Percentiles rank a stretch among this genome's conserved stretches.
phyloP scores from a whole-genome alignment of 73 alveolate species.

The Urostyla sp. region DNA sequence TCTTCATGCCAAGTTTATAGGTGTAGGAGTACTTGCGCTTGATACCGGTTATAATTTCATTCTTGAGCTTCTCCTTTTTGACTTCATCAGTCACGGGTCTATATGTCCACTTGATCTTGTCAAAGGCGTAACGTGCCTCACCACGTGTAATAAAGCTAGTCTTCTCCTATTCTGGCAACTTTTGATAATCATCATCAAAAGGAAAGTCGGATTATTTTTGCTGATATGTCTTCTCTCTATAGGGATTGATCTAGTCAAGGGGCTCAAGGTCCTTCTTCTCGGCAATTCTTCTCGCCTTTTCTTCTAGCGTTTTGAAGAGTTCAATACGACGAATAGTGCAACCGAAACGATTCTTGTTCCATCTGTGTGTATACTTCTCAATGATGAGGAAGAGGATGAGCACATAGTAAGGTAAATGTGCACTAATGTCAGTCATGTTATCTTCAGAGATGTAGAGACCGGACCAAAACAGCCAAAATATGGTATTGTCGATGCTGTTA shows the following conservation, averaged over 20 bases:
- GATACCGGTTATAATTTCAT: background rate
- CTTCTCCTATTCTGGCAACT: background rate
- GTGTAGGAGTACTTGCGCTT: constrained; percentile 25
- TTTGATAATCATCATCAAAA: background rate
- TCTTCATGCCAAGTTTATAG: constrained; percentile 13
- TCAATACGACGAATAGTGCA: constrained; percentile 24
- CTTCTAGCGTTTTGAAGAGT: constrained; percentile 30
- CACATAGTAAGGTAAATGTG: constrained; percentile 29
- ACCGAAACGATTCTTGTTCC: constrained; percentile 45
- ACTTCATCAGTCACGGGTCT: constrained; percentile 23
- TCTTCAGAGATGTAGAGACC: constrained; percentile 38
- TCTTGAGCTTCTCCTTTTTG: background rate
- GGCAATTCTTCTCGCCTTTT: background rate
- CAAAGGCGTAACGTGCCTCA: constrained; percentile 43
- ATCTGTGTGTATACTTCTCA: constrained; percentile 34
- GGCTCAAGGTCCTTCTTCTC: constrained; percentile 10
- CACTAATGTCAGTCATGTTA: background rate
- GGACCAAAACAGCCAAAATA: constrained; percentile 48
- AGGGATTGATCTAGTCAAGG: background rate
- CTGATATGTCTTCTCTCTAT: background rate
- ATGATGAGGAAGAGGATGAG: constrained; percentile 15
- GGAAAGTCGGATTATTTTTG: no score
- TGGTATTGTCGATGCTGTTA: constrained; percentile 4
- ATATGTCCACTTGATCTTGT: background rate
- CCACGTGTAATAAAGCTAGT: constrained; percentile 4